Percentiles rank a stretch among this genome's conserved stretches.
phyloP scores from a whole-genome alignment of 495 filamentous ascomycete species.

The Hypomontagnella submonticulosa region DNA sequence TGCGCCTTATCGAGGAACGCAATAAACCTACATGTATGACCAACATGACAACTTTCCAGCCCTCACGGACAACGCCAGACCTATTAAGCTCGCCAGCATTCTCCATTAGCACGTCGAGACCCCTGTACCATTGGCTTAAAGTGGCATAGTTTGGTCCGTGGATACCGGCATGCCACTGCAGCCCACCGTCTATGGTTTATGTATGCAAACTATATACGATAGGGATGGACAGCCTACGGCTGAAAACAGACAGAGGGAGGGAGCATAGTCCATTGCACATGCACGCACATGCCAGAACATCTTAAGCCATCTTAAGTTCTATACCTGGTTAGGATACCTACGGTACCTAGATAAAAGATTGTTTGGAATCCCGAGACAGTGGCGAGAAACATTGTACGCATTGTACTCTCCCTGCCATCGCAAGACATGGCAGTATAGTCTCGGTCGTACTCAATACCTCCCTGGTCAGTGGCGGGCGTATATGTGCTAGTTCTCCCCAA shows the following conservation, averaged over 20 bases:
- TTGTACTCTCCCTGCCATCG: constrained; percentile 29
- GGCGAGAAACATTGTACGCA: constrained; percentile 40
- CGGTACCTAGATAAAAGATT: neutral
- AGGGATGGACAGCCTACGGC: constrained; percentile 1
- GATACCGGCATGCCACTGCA: constrained; percentile 37
- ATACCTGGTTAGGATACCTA: neutral
- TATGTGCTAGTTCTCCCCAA: neutral
- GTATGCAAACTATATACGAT: constrained; percentile 13
- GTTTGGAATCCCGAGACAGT: constrained; percentile 38
- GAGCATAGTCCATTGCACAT: constrained; percentile 11
- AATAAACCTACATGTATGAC: constrained; percentile 3
- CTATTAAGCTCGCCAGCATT: constrained; percentile 28
- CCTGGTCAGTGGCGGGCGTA: constrained; percentile 5
- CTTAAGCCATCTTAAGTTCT: neutral
- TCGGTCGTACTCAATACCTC: constrained; percentile 33
- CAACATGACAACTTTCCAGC: constrained; percentile 22
- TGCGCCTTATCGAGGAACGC: constrained; percentile 3
- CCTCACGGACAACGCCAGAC: constrained; percentile 40
- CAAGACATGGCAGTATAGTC: constrained; percentile 34
- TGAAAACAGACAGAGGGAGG: constrained; percentile 1
- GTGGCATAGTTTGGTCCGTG: constrained; percentile 31
- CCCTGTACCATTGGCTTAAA: constrained; percentile 23
- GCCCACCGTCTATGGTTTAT: constrained; percentile 5
- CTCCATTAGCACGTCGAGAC: constrained; percentile 30
- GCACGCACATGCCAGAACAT: constrained; percentile 41